Base-by-base conservation (phyloP, 2,329 filamentous ascomycete species). In the Calonectria montana region DNA sequence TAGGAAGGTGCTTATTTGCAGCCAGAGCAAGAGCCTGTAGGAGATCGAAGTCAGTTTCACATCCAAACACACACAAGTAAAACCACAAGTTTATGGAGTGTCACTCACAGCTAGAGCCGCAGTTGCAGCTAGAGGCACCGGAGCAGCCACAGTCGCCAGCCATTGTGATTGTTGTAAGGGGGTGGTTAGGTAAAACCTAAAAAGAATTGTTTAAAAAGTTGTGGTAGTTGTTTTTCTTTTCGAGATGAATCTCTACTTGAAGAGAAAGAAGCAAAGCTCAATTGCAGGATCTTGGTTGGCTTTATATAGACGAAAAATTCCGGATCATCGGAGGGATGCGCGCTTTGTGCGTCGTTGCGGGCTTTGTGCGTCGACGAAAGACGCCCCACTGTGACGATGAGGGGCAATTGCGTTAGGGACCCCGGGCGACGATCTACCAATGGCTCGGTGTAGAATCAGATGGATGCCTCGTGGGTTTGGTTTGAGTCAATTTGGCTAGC, bases 71-170 rank as follows among this genome's bases (percentile, higher is more conserved):
- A 1, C 13, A 64, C 18, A 29, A 29, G 16, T 6, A n/a, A 25
- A 6, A 27, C 53, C 18, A 10, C n/a, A 4, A 16, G 31, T 8
- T 3, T 21, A 35, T 9, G 25, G 43, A 41, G 18, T 7, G 29
- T 43, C 27, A 80, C 82, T 59, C 76, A 83, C 82, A 83, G 79
- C 77, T 78, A 70, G 81, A 79, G 80, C 82, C 82, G 75, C 82
- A 83, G 80, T 79, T 82, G 80, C 82, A 83, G 71, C 77, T 72
- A 72, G 80, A 78, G 71, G 79, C 73, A 75, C 81, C 80, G 74
- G 81, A 82, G 79, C 82, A 83, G 74, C 81, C 82, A 74, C 82
- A 83, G 78, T 83, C 74, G 74, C 78, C 81, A 80, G 81, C 76
- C 82, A 83, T 83, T 76, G 74, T 82, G 79, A 79, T 77, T 37